Evolutionary conservation across 2,329 filamentous ascomycete species (phyloP).

Genomic region (Colletotrichum sp.): DNA sequence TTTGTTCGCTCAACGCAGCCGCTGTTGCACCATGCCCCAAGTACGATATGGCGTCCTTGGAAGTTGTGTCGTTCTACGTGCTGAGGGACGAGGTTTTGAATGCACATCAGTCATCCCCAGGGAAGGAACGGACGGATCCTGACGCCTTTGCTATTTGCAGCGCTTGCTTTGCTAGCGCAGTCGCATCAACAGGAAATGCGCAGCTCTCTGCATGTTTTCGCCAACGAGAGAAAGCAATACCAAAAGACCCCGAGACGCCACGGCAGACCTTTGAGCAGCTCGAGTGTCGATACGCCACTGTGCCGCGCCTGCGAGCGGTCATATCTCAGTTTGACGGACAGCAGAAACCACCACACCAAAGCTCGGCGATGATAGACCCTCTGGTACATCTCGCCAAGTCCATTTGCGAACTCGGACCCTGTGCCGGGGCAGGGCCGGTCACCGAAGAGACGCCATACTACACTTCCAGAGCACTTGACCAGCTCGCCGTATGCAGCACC

Average conservation of each 20-base stretch:
- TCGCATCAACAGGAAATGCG: accelerated
- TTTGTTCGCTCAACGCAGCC: background rate
- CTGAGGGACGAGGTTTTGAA: background rate
- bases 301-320: background rate
- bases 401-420: background rate
- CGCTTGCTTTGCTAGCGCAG: background rate
- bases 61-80: background rate
- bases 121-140: background rate
- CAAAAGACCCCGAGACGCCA: background rate
- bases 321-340: background rate
- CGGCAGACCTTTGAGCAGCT: background rate
- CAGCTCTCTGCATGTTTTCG: background rate
- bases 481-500: background rate
- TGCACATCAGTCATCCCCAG: background rate
- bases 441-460: background rate
- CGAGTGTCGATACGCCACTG: background rate
- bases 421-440: background rate
- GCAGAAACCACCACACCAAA: background rate
- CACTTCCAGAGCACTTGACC: background rate
- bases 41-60: background rate
- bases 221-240: background rate
- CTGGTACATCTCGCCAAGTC: background rate
- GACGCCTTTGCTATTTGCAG: background rate
- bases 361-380: background rate
- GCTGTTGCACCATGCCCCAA: background rate